These are phyloP conservation scores for Verticillium klebahnii DNA, from an alignment of 2,329 filamentous ascomycete genomes.

Conservation along the genomic window DNA sequence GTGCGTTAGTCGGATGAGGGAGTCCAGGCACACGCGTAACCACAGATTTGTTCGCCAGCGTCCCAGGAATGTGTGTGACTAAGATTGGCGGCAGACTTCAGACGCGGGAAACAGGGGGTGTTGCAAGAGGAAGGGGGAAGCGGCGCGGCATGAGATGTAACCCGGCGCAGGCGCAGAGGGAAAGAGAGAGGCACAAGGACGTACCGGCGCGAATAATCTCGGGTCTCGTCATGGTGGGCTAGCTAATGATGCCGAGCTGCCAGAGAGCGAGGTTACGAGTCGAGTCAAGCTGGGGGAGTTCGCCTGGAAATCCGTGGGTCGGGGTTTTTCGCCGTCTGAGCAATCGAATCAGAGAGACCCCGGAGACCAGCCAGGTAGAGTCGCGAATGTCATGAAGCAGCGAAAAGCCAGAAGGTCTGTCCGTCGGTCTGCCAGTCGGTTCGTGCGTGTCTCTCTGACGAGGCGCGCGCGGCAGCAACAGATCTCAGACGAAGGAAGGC, in stretches of 20 bases:
- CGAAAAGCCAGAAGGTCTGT: not conserved
- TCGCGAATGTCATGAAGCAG: not conserved
- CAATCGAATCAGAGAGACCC: not conserved
- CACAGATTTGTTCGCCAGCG: not conserved
- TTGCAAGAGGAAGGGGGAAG: slow-evolving; percentile 10
- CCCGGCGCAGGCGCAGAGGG: not conserved
- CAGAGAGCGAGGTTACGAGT: not conserved
- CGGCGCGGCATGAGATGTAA: slow-evolving; percentile 9
- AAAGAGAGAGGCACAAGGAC: slow-evolving; percentile 16
- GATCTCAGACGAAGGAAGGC: not conserved
- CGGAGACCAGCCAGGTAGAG: not conserved
- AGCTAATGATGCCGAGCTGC: not conserved
- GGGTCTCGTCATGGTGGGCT: slow-evolving; percentile 52
- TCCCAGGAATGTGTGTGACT: not conserved
- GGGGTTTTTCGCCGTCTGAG: not conserved
- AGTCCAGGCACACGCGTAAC: not conserved
- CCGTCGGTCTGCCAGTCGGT: too few species aligned
- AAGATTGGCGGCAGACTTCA: not conserved
- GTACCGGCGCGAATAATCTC: slow-evolving; percentile 57
- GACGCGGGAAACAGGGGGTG: not conserved
- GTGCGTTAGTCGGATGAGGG: not conserved
- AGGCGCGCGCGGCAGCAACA: not conserved
- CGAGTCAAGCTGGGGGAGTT: not conserved
- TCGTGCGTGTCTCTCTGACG: too few species aligned
- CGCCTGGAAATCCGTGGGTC: not conserved